phyloP scores from a whole-genome alignment of 495 filamentous ascomycete genomes.

The Astrothelium macrocarpum region DNA sequence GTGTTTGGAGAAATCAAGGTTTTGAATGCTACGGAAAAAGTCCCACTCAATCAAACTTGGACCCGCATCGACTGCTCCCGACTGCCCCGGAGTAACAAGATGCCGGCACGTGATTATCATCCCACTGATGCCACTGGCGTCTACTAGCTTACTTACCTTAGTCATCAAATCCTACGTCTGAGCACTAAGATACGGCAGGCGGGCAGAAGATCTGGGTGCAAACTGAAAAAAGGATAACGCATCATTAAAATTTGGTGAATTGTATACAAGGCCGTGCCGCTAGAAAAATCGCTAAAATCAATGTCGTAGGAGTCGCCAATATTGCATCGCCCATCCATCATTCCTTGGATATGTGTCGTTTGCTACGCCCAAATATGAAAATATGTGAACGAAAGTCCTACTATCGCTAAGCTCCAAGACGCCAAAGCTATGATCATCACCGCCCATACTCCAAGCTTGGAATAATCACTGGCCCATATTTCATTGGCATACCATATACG shows the following conservation, averaged over 20 bases:
- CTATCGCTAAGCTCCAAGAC: background rate
- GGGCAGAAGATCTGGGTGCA: no score
- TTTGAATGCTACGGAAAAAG: background rate
- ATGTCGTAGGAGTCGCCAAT: background rate
- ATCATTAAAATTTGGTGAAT: background rate
- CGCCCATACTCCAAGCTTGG: constrained; percentile 80
- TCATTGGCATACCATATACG: constrained; percentile 65
- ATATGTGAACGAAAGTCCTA: background rate
- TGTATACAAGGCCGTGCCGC: background rate
- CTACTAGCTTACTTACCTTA: background rate
- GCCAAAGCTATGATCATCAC: constrained; percentile 20
- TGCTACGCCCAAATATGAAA: background rate
- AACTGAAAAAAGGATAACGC: no score
- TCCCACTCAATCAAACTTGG: background rate
- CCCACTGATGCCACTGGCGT: background rate
- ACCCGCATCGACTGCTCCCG: no score
- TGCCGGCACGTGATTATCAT: background rate
- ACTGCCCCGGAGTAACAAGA: no score
- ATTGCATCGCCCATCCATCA: background rate
- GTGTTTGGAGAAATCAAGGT: background rate
- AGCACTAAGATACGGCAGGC: background rate
- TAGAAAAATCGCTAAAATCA: background rate
- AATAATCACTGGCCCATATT: constrained; percentile 95
- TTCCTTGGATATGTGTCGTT: background rate
- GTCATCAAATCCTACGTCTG: background rate